Conservation (phyloP, 1,284 basidiomycete species). For the Tilletia setariae region DNA sequence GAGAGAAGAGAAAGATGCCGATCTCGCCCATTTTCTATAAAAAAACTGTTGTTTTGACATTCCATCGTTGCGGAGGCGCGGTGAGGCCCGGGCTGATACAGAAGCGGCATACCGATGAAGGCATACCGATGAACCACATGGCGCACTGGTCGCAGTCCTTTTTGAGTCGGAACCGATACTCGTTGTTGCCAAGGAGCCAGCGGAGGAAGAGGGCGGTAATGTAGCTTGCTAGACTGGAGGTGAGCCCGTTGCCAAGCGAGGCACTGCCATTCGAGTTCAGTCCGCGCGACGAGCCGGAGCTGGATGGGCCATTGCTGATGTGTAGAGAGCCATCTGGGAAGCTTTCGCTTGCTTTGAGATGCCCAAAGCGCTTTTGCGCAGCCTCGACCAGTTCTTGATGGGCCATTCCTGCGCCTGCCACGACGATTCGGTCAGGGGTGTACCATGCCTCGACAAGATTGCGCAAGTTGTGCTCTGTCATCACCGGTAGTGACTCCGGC, state of each 20-base stretch:
- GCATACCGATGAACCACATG: conserved; percentile 77
- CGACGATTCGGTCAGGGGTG: conserved; percentile 84
- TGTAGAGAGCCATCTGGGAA: conserved; percentile 22
- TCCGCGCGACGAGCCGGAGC: too few species aligned
- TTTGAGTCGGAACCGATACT: conserved; percentile 90
- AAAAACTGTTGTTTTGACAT: too few species aligned
- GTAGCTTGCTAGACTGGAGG: too few species aligned
- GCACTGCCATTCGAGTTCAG: too few species aligned
- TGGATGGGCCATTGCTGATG: conserved; percentile 22
- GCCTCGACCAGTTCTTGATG: conserved; percentile 84
- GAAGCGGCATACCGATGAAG: conserved; percentile 87
- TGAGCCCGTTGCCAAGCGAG: too few species aligned
- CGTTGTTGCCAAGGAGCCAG: too few species aligned
- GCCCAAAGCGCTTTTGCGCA: conserved; percentile 77
- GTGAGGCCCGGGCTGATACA: conserved; percentile 92
- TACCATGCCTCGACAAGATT: conserved; percentile 79
- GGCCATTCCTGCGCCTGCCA: conserved; percentile 86
- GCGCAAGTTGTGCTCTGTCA: conserved; percentile 68
- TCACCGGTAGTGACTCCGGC: conserved; percentile 71
- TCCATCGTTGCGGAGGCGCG: too few species aligned
- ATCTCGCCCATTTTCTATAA: too few species aligned
- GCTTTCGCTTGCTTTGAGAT: conserved; percentile 47
- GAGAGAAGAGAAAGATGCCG: too few species aligned
- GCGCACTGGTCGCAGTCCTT: conserved; percentile 92
- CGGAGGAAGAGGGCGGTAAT: too few species aligned